These are phyloP conservation scores for Ettlia oleoabundans DNA, from an alignment of 139 green algal genomes.

Conservation along the genomic window DNA sequence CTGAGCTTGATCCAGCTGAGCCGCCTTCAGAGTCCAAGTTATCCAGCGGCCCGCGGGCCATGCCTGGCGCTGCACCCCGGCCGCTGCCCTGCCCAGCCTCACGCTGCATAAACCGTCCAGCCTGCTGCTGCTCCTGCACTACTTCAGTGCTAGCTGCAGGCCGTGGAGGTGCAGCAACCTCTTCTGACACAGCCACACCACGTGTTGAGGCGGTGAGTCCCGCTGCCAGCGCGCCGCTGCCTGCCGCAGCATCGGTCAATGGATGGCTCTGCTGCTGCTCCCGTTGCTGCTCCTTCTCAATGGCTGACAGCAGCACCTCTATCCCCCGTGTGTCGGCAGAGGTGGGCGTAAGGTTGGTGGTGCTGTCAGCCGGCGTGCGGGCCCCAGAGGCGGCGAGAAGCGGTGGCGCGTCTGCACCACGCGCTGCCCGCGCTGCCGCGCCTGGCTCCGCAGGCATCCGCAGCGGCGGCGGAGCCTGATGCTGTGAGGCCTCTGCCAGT, in stretches of 20 bases:
- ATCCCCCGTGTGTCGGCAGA: conserved; percentile 24
- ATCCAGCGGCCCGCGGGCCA: too few species aligned
- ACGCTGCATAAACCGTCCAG: too few species aligned
- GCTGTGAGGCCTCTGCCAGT: background rate
- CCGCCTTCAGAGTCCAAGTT: conserved; percentile 16
- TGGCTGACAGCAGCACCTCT: conserved; percentile 16
- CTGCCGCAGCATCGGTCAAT: background rate
- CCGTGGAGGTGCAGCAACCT: conserved; percentile 7
- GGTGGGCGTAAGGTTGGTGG: conserved; percentile 13
- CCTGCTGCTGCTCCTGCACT: background rate
- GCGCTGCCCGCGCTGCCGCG: background rate
- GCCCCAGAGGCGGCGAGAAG: too few species aligned
- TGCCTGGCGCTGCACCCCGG: too few species aligned
- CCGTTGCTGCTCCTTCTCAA: conserved; percentile 17
- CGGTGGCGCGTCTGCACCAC: background rate
- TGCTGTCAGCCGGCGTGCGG: conserved; percentile 1
- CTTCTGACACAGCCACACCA: background rate
- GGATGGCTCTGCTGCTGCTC: background rate
- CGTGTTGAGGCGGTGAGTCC: background rate
- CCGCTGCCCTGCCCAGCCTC: background rate
- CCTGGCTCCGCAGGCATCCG: background rate
- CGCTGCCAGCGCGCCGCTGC: too few species aligned
- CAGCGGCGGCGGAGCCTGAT: background rate
- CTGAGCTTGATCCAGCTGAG: conserved; percentile 14
- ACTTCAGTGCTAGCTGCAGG: background rate